phyloP scores from a whole-genome alignment of 148 eudicot species.

The Vaccinium corymbosum region DNA sequence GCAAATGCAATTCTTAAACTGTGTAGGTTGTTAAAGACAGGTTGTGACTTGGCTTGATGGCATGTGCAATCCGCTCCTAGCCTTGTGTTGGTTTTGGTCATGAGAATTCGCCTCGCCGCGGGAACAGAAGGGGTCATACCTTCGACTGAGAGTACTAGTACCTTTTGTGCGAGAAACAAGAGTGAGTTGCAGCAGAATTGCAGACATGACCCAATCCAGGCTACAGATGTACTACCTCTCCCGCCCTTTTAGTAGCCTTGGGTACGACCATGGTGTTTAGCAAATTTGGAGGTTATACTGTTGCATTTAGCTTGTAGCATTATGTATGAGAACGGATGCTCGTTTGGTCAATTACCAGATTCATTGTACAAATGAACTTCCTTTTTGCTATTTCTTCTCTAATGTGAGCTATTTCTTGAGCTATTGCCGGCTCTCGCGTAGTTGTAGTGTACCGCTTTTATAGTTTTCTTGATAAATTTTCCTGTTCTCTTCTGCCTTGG shows the following conservation, averaged over 20 bases:
- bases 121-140: not conserved
- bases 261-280: not conserved
- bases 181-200: not conserved
- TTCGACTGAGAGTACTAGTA: not conserved
- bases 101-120: not conserved
- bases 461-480: not conserved
- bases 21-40: not conserved
- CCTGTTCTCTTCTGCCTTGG: not conserved
- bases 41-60: no score
- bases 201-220: not conserved
- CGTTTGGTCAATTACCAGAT: not conserved
- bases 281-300: not conserved
- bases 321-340: not conserved
- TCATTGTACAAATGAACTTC: not conserved
- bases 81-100: not conserved
- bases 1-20: not conserved
- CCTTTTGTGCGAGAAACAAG: not conserved
- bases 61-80: no score
- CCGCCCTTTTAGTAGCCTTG: not conserved
- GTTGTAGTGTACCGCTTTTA: not conserved
- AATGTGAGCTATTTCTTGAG: not conserved
- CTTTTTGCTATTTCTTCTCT: not conserved
- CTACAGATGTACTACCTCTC: not conserved
- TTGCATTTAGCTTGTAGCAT: not conserved
- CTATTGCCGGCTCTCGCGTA: not conserved